Base-by-base conservation (phyloP, 768 basidiomycete species). In the Hydnomerulius pinastri region DNA sequence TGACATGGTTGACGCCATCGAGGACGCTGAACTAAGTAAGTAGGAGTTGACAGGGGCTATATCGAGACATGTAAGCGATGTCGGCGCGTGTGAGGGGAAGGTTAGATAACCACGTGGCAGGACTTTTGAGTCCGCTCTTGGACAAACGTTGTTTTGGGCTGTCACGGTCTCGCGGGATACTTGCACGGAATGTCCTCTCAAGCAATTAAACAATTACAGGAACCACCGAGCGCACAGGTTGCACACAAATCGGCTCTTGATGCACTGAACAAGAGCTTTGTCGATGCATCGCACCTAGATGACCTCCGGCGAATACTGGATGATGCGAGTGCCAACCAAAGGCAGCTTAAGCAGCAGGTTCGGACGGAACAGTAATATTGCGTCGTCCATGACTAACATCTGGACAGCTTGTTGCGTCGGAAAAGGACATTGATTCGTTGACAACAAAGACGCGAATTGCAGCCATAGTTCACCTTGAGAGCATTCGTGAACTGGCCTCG, bases 401-500 rank as follows among this genome's bases (percentile, higher is more conserved):
- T 75, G 78, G 79, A 66, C 61, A 90, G 88, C 74, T 86, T 56
- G 63, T 71, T 38, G 62, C 71, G 33, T 90, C 87, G 10, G 71
- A 78, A 58, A 68, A 68, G 12, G 66, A 70, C 24, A 61, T 86
- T 18, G 73, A 80, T 40, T 46, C 58, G 2, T 62, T 85, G 13
- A 70, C 88, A 6, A 59, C 70, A 3, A 65, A 77, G 35, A 79
- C 85, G 4, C 79, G 79, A 33, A 55, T 66, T 10, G 64, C 72
- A 18, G 77, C 80, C 2, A 65, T 79, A 45, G 63, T 68, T 20
- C 74, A 85, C 28, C 71, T 90, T 29, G 73, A 77, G 44, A 77
- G 81, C 8, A 88, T 89, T 0, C 85, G 90, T 61, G 83, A 86
- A 48, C 73, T 92, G 33, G 84, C 90, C 1, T 74, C 89, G n/a